Base-by-base conservation (phyloP, 345 rosid genomes). In the Trapa bicornis region DNA sequence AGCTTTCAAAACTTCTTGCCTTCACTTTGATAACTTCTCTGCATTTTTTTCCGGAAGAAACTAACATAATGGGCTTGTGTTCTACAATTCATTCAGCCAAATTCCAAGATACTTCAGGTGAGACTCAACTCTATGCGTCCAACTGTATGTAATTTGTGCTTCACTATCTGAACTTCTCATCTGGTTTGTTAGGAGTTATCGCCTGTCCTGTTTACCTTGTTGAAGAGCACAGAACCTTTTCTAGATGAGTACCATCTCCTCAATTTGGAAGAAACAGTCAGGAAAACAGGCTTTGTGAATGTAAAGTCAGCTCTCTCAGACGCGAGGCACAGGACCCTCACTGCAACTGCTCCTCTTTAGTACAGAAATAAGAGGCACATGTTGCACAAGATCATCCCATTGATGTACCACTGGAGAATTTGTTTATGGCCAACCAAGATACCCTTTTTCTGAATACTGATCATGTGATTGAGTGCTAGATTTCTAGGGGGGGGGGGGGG, bases 221-320 rank as follows among this genome's bases (percentile, higher is more conserved):
- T 84, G 78, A 84, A 79, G 83, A 86, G 87, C 74, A 84, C 91
- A 0, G 87, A 86, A 42, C 91, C 91, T 62, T 82, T 70, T 72
- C 61, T 86, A 7, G 81, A 86, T 10, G 88, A 84, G 65, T 84
- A 80, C 70, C 80, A 66, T 68, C 79, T 77, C 29, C 76, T 85
- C 63, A 82, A 84, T 72, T 72, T 86, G 50, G 85, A 84, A 66
- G 84, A 77, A 68, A 74, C 78, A 56, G 42, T 81, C 52, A 79
- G 65, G 74, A 85, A 82, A 69, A 67, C 65, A 14, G 87, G 91
- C 17, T 84, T 86, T 41, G 70, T 78, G 39, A 71, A 82, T 65
- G 71, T 84, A 63, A 57, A 65, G 15, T 69, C 82, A 0, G 65
- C 65, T 60, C 86, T 84, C 45, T 82, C 85, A 2, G 85, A 80